Percentiles rank a stretch among this genome's conserved stretches.
Conservation (phyloP, 75 land plant species). For the Selaginella moellendorffii region DNA sequence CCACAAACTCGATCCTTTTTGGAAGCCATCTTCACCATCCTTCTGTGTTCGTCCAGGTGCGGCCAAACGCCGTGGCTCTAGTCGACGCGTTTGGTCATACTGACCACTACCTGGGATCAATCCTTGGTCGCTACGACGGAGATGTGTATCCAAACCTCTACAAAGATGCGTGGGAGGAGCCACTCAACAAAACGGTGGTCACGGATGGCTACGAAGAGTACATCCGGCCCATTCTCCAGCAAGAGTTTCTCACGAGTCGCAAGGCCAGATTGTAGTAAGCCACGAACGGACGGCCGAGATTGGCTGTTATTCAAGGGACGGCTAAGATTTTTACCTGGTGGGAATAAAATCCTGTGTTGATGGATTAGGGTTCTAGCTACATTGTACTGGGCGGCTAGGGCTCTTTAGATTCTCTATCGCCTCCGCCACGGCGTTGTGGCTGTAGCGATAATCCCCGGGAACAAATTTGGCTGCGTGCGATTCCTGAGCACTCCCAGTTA, state of each 20-base stretch:
- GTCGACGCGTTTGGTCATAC: constrained; percentile 98
- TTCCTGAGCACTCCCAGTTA: neutral
- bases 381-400: constrained; percentile 1
- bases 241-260: neutral
- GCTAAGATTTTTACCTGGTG: neutral
- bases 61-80: constrained; percentile 84
- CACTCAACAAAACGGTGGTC: constrained; percentile 59
- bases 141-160: constrained; percentile 85
- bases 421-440: neutral
- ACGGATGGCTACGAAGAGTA: constrained; percentile 80
- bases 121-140: constrained; percentile 87
- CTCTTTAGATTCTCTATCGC: neutral
- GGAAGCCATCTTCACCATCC: neutral
- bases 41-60: constrained; percentile 37
- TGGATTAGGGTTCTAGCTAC: neutral
- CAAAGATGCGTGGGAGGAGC: constrained; percentile 85
- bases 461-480: neutral
- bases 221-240: constrained; percentile 22
- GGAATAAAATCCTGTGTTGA: neutral
- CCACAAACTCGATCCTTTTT: neutral
- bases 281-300: too few relatives aligned
- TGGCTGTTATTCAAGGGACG: too few relatives aligned
- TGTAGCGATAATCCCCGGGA: neutral
- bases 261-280: neutral
- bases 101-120: constrained; percentile 70